phyloP scores from a whole-genome alignment of 2,329 filamentous ascomycete species.

The Aspergillus hortae region DNA sequence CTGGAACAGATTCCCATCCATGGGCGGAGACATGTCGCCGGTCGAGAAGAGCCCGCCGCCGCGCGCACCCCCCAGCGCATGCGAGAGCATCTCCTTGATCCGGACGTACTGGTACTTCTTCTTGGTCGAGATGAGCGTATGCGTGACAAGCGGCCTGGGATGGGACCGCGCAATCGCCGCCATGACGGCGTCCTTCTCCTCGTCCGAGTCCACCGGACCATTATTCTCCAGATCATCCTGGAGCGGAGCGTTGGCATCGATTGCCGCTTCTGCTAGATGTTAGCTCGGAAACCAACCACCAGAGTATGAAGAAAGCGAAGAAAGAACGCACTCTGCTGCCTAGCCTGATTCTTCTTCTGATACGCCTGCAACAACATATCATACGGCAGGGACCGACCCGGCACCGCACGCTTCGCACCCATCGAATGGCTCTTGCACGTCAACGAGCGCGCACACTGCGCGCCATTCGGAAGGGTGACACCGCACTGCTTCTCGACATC shows the following conservation, averaged over 20 bases:
- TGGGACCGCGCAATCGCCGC: constrained; percentile 68
- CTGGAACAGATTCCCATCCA: constrained; percentile 33
- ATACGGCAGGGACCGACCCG: constrained; percentile 81
- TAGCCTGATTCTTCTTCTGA: constrained; percentile 98
- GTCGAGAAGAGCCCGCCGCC: constrained; percentile 46
- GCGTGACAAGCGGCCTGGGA: constrained; percentile 72
- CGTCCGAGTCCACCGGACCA: constrained; percentile 84
- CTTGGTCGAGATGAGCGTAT: constrained; percentile 49
- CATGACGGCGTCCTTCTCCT: constrained; percentile 90
- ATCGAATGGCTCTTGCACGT: constrained; percentile 96
- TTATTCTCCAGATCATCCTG: constrained; percentile 82
- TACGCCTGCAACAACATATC: constrained; percentile 86
- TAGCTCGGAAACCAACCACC: constrained; percentile 16
- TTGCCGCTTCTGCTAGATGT: constrained; percentile 68
- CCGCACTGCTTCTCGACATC: constrained; percentile 94
- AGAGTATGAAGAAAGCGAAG: background rate
- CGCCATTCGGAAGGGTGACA: constrained; percentile 78
- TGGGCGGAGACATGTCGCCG: constrained; percentile 22
- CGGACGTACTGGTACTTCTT: constrained; percentile 60
- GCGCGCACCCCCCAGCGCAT: constrained; percentile 52
- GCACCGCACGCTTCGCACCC: constrained; percentile 86
- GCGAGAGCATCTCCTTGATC: constrained; percentile 61
- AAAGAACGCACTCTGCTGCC: constrained; percentile 76
- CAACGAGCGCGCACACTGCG: constrained; percentile 79
- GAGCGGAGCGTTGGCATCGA: constrained; percentile 87